phyloP scores from a whole-genome alignment of 345 rosid genomes.

The Psidium guajava region DNA sequence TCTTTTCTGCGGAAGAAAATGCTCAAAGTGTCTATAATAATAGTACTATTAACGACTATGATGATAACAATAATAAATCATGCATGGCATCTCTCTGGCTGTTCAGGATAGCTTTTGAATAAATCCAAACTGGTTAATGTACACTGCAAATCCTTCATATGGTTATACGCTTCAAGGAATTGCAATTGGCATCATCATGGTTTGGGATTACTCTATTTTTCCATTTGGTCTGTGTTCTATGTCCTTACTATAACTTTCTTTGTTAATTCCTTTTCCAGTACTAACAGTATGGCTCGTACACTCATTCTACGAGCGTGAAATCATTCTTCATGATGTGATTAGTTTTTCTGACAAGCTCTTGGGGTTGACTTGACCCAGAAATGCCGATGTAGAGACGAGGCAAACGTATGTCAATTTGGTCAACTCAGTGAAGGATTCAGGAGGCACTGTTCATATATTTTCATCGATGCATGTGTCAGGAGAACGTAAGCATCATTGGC shows the following conservation, averaged over 20 bases:
- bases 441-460: slow-evolving; percentile 72
- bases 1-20: not conserved
- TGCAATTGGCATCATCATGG: not conserved
- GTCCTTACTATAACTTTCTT: not conserved
- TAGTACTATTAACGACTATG: not conserved
- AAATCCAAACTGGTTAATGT: not conserved
- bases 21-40: not conserved
- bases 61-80: not conserved
- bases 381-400: slow-evolving; percentile 55
- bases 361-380: slow-evolving; percentile 28
- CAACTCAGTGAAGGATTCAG: slow-evolving; percentile 60
- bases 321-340: not conserved
- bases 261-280: not conserved
- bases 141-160: not conserved
- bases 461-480: slow-evolving; percentile 95
- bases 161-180: not conserved
- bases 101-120: not conserved
- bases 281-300: not conserved
- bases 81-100: not conserved
- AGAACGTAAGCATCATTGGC: slow-evolving; percentile 55
- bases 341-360: not conserved
- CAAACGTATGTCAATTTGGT: slow-evolving; percentile 63
- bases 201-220: not conserved
- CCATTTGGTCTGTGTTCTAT: not conserved
- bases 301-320: not conserved